Base-by-base conservation (phyloP, 1,139 yeast species). In the Lodderomyces metapsilosis region DNA sequence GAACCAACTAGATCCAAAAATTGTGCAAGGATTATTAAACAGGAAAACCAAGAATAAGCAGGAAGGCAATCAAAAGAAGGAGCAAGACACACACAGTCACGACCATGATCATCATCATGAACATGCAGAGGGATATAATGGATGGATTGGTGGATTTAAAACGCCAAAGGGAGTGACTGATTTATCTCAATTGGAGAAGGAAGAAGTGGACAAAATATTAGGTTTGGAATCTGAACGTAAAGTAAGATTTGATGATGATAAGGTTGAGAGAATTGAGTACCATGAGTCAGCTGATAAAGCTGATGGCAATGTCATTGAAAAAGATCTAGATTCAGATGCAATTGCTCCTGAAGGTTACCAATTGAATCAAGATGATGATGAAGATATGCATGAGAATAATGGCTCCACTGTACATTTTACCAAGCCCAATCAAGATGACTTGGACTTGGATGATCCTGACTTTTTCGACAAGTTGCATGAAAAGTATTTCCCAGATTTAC, bases 401-500 rank as follows among this genome's bases (percentile, higher is more conserved):
- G 46, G 42, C 7, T 38, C 34, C 9, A 39, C 56, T 1, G 79
- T 85, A 3, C 95, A 86, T 59, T 87, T 87, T 55, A 78, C 85
- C 3, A 77, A 73, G 40, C 84, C 86, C 1, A 51, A 53, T 5
- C 31, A 33, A 8, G 49, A 50, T 2, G 71, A 68, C 6, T 54
- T 85, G 28, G 88, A 83, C 49, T 56, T 85, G 10, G 68, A 85
- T 55, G 95, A 84, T 58, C 92, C 95, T 1, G 76, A 82, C 15
- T 91, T 89, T 57, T 77, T 81, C 50, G 82, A 83, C 35, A 84
- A 88, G 52, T 66, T 94, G 43, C 95, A 89, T 55, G 84, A 80
- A 32, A 87, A 87, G 56, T 94, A 83, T 63, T 92, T 82, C 61
- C 97, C 99, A 0, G 89, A 88, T 51, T 70, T 92, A 43, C 95